Evolutionary conservation across 2,329 filamentous ascomycete species (phyloP), one percentile per base, ranked within the genome.

Genomic region (Claviceps purpurea): DNA sequence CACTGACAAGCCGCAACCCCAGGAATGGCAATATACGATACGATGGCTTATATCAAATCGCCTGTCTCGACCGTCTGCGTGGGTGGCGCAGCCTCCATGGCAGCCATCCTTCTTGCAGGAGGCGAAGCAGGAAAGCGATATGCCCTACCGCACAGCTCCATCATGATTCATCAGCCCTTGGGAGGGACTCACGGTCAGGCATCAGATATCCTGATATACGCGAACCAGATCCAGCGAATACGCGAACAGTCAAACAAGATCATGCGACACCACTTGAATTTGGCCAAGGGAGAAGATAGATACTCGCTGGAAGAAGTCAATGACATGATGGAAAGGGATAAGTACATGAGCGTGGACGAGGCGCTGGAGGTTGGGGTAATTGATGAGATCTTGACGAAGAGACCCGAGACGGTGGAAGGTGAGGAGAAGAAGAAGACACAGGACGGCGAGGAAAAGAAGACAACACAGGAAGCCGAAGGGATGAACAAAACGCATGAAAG

Each of bases 121-220:
- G 93, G 94, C 20, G 81, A 88, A 54, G 76, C 85, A 1, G 89
- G 89, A 16, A 89, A 93, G 68, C 77, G 93, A 40, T 96, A 84
- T 67, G 89, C 88, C 51, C 77, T 98, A 38, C 90, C 90, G n/a
- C 90, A 98, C 67, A 88, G 84, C 60, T 86, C 87, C 50, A 86
- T 98, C 63, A 98, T 98, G 93, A 84, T 98, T 52, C 93, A 98
- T 70, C 93, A 98, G 66, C 93, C 94, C 1, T 82, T 86, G 2
- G 91, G 91, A 47, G 81, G 81, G 1, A 84, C 81, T 4, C 70
- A 75, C 54, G 81, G 81, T 1, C 81, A 80, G 58, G 80, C 81
- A 3, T 78, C 78, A 3, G 93, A 98, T 63, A 97, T 98, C 57
- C 79, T 95, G 47, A 97, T 98, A 56, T 95, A 98, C 64, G 93